A percentile compares a stretch with the other conserved stretches of the same genome.
These are phyloP conservation scores for Lachnellula cervina DNA, from an alignment of 2,329 filamentous ascomycete species.

Conservation along the genomic window DNA sequence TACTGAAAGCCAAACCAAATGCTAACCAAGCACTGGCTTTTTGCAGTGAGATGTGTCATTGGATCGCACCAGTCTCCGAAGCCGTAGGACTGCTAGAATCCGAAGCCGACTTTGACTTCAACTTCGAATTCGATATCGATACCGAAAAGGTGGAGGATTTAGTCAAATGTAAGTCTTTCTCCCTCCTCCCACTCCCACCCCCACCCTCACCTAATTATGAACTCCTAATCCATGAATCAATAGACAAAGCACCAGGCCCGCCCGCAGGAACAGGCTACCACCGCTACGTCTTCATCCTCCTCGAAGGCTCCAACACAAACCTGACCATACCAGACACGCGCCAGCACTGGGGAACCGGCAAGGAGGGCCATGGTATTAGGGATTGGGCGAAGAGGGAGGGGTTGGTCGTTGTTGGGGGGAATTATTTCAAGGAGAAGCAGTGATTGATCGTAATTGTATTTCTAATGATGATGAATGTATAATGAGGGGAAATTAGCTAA, in stretches of 20 bases:
- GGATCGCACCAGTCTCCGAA: slow-evolving; percentile 33
- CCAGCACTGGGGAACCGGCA: slow-evolving; percentile 50
- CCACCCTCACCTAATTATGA: too few relatives aligned
- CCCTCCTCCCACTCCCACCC: too few relatives aligned
- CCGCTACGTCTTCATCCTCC: slow-evolving; percentile 51
- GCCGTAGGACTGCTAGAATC: neutral
- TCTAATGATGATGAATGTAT: too few relatives aligned
- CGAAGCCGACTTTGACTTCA: neutral
- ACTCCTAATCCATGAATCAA: too few relatives aligned
- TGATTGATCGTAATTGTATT: too few relatives aligned
- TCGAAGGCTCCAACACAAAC: slow-evolving; percentile 38
- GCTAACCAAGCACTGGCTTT: too few relatives aligned
- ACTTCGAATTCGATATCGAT: neutral
- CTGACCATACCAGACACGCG: slow-evolving; percentile 44
- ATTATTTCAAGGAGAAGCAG: slow-evolving; percentile 35
- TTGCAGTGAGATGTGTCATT: slow-evolving; percentile 56
- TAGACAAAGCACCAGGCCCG: slow-evolving; percentile 50
- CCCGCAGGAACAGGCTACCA: slow-evolving; percentile 52
- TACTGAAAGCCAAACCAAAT: too few relatives aligned
- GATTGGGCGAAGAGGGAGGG: slow-evolving; percentile 46
- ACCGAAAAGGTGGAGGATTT: slow-evolving; percentile 1
- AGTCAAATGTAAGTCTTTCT: slow-evolving; percentile 22
- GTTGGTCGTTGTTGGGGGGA: slow-evolving; percentile 41
- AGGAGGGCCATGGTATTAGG: slow-evolving; percentile 44
- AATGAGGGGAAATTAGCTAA: too few relatives aligned